Conservation (phyloP, 2,329 filamentous ascomycete genomes). For the Microcera coccophila region DNA sequence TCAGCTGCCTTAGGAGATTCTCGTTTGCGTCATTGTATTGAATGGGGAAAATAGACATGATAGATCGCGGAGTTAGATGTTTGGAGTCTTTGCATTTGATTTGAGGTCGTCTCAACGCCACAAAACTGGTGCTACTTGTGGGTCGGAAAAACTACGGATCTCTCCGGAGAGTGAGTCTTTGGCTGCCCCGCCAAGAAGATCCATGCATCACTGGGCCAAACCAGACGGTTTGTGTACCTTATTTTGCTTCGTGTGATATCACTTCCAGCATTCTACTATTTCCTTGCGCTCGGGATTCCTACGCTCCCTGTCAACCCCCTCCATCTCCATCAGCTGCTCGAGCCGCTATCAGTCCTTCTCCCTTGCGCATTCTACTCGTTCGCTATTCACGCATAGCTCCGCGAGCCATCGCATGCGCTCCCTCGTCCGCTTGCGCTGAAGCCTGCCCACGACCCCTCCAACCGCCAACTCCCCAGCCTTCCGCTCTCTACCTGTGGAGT, state of each 20-base stretch:
- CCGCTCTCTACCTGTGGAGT: conserved; percentile 8
- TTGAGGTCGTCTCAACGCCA: too few relatives aligned
- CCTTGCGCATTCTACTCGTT: conserved; percentile 1
- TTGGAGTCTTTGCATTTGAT: too few relatives aligned
- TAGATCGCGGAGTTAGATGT: too few relatives aligned
- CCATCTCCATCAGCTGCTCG: conserved; percentile 9
- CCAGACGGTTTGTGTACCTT: conserved; percentile 26
- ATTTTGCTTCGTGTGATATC: conserved; percentile 27
- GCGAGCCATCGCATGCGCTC: conserved; percentile 23
- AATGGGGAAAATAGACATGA: too few relatives aligned
- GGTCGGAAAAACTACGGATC: conserved; percentile 31
- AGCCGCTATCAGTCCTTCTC: conserved; percentile 8
- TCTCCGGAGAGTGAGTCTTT: conserved; percentile 3
- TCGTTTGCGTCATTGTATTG: too few relatives aligned
- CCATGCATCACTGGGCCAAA: conserved; percentile 16
- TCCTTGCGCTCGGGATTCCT: conserved; percentile 10
- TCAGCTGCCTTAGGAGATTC: too few relatives aligned
- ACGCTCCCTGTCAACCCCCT: conserved; percentile 9
- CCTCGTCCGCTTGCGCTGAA: conserved; percentile 20
- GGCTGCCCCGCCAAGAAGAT: conserved; percentile 32
- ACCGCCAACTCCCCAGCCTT: conserved; percentile 4
- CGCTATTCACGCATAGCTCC: background rate
- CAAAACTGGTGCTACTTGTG: too few relatives aligned
- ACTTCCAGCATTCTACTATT: conserved; percentile 18
- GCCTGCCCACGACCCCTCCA: conserved; percentile 10